These are phyloP conservation scores for Glarea lozoyensis DNA, from an alignment of 495 filamentous ascomycete genomes.

Conservation along the genomic window DNA sequence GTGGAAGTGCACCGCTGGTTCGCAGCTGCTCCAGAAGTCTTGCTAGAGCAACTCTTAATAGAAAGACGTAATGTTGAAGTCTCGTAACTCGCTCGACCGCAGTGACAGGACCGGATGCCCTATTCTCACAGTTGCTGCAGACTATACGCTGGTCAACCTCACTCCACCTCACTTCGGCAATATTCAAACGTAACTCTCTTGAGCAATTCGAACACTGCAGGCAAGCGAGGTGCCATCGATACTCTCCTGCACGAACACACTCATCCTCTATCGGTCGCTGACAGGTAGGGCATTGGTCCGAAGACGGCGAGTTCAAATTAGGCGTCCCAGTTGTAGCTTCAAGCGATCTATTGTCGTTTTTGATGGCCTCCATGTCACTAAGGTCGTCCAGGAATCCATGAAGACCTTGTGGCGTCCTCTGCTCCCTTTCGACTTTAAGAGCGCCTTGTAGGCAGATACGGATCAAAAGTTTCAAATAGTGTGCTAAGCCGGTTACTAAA, in stretches of 20 bases:
- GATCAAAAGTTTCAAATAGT: slow-evolving; percentile 97
- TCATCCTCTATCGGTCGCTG: slow-evolving; percentile 89
- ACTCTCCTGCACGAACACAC: slow-evolving; percentile 62
- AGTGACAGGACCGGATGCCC: slow-evolving; percentile 37
- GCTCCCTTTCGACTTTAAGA: slow-evolving; percentile 82
- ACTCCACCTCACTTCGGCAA: slow-evolving; percentile 58
- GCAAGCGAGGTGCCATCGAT: slow-evolving; percentile 77
- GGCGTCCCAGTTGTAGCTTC: slow-evolving; percentile 66
- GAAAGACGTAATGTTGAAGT: slow-evolving; percentile 87
- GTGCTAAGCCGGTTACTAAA: slow-evolving; percentile 90
- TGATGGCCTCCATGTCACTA: slow-evolving; percentile 59
- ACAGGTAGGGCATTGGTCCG: slow-evolving; percentile 74
- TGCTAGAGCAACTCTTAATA: slow-evolving; percentile 85
- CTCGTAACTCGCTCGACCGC: slow-evolving; percentile 63
- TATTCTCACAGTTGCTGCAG: slow-evolving; percentile 59
- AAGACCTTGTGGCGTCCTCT: slow-evolving; percentile 61
- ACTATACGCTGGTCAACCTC: slow-evolving; percentile 53
- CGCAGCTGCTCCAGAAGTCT: slow-evolving; percentile 80
- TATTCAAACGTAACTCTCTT: slow-evolving; percentile 54
- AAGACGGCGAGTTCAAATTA: slow-evolving; percentile 63
- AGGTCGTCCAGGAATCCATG: slow-evolving; percentile 75
- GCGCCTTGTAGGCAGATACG: slow-evolving; percentile 93
- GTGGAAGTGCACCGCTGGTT: slow-evolving; percentile 68
- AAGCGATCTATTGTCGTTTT: slow-evolving; percentile 61
- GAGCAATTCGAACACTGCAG: slow-evolving; percentile 68